These are phyloP conservation scores for Picochlorum sp. DNA, from an alignment of 139 green algal genomes.

Conservation along the genomic window DNA sequence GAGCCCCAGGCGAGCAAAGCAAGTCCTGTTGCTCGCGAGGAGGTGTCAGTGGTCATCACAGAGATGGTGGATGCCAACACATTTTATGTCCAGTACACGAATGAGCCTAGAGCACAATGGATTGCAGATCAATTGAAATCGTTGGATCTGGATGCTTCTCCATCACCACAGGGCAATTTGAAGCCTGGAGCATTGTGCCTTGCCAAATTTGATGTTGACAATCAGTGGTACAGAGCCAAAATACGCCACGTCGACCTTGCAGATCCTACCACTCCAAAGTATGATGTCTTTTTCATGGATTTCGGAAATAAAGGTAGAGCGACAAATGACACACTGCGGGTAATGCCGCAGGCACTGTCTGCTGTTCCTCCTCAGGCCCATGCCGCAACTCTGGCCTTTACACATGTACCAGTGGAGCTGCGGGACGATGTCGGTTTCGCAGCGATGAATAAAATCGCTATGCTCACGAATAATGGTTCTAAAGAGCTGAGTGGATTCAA, in stretches of 20 bases:
- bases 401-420: slow-evolving; percentile 36
- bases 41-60: slow-evolving; percentile 62
- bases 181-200: slow-evolving; percentile 53
- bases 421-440: slow-evolving; percentile 54
- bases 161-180: slow-evolving; percentile 36
- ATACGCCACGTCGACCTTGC: slow-evolving; percentile 22
- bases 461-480: slow-evolving; percentile 24
- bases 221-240: slow-evolving; percentile 66
- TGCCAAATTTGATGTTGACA: slow-evolving; percentile 62
- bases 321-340: slow-evolving; percentile 29
- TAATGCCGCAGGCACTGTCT: slow-evolving; percentile 55
- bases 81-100: slow-evolving; percentile 70
- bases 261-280: slow-evolving; percentile 41
- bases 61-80: slow-evolving; percentile 59
- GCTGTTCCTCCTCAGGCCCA: slow-evolving; percentile 63
- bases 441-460: slow-evolving; percentile 33
- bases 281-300: slow-evolving; percentile 87
- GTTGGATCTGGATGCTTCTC: slow-evolving; percentile 23
- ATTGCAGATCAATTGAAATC: slow-evolving; percentile 56
- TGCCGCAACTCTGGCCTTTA: slow-evolving; percentile 41
- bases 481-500: slow-evolving; percentile 36
- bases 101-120: slow-evolving; percentile 56
- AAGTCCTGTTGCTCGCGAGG: background rate
- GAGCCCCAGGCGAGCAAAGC: background rate
- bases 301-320: slow-evolving; percentile 81